Evolutionary conservation across 1,139 yeast genomes (phyloP).

Genomic region (Taphrina flavorubra): DNA sequence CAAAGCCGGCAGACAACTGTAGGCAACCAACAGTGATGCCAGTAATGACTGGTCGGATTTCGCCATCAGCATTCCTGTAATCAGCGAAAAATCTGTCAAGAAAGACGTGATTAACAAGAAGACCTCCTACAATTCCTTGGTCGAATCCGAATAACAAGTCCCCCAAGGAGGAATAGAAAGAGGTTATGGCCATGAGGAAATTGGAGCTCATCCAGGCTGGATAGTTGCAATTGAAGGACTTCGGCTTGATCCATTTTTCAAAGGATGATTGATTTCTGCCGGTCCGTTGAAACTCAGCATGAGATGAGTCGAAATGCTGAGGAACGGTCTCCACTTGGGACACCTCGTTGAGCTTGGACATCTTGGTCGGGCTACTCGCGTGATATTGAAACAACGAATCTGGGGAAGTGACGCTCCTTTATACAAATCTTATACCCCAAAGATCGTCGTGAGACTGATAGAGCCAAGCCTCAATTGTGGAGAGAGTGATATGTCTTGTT

Average conservation of each 20-base stretch:
- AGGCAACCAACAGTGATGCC: constrained; percentile 15
- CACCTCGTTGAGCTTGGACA: constrained; percentile 1
- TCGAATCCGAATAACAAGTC: constrained; percentile 9
- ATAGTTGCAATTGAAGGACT: constrained; percentile 8
- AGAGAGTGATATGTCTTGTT: neutral
- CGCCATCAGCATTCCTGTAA: neutral
- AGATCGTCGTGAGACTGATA: neutral
- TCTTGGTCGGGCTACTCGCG: neutral
- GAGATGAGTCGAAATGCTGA: neutral
- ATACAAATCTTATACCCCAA: neutral
- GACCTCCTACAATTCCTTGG: constrained; percentile 8
- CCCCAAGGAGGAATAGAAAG: constrained; percentile 11
- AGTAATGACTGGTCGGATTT: constrained; percentile 11
- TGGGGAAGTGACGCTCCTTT: constrained; percentile 15
- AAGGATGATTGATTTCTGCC: neutral
- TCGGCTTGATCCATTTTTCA: constrained; percentile 8
- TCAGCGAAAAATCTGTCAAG: constrained; percentile 9
- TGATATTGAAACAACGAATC: neutral
- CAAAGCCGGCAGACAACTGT: constrained; percentile 15
- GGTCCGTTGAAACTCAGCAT: neutral
- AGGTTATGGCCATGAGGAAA: neutral
- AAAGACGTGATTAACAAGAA: constrained; percentile 10
- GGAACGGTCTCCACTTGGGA: constrained; percentile 7
- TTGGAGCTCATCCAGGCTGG: constrained; percentile 5
- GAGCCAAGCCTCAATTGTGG: constrained; percentile 14